These are phyloP conservation scores for Cavenderia fasciculata DNA, from an alignment of 78 protist species.

Conservation along the genomic window DNA sequence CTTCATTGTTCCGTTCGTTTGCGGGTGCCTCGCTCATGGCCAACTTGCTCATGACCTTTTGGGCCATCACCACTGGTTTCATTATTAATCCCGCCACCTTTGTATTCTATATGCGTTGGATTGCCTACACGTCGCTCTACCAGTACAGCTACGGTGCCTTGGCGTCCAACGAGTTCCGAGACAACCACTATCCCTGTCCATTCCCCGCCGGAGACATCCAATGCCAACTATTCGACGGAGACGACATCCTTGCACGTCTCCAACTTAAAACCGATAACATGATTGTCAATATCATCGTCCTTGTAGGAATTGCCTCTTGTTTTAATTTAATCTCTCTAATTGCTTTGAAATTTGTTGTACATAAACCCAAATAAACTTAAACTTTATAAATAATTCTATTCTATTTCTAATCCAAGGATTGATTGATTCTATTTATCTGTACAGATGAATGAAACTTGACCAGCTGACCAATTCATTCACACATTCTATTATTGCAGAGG, in stretches of 20 bases:
- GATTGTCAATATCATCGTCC: neutral
- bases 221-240: slow-evolving; percentile 8
- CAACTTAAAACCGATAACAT: neutral
- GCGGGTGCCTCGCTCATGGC: slow-evolving; percentile 42
- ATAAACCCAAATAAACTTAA: slow-evolving; percentile 28
- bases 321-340: neutral
- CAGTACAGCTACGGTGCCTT: slow-evolving; percentile 20
- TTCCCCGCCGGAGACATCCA: neutral
- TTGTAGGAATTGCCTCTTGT: neutral
- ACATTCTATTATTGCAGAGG: no score
- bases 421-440: no score
- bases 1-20: neutral
- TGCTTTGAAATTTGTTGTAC: slow-evolving; percentile 7
- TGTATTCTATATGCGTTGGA: slow-evolving; percentile 19
- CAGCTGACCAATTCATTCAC: no score
- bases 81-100: slow-evolving; percentile 21
- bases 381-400: no score
- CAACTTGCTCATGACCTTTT: slow-evolving; percentile 21
- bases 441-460: no score
- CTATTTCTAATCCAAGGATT: no score
- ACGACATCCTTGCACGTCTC: neutral
- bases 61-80: slow-evolving; percentile 35
- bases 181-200: slow-evolving; percentile 27
- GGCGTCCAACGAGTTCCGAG: slow-evolving; percentile 21
- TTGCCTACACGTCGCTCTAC: slow-evolving; percentile 8